Conservation (phyloP, 192 early-diverging fungal genomes). For the Backusella liffmaniae region DNA sequence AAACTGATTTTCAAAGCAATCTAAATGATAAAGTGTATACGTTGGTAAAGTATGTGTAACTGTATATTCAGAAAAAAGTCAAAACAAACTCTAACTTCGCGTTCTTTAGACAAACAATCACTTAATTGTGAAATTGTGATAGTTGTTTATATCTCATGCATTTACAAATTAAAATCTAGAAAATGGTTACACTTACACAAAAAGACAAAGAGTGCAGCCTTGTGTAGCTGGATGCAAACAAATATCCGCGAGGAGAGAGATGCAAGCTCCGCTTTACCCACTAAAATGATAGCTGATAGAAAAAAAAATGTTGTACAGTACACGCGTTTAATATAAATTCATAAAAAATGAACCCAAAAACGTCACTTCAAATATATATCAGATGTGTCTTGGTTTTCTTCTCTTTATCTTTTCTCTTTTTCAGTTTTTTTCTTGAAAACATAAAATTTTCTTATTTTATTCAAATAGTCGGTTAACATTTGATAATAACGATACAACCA, state of each 20-base stretch:
- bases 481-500: background rate
- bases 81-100: background rate
- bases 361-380: background rate
- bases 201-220: background rate
- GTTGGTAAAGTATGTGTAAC: background rate
- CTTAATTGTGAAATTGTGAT: background rate
- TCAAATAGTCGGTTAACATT: background rate
- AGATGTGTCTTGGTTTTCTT: background rate
- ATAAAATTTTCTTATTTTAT: background rate
- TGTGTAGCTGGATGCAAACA: background rate
- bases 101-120: background rate
- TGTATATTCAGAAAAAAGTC: background rate
- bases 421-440: background rate
- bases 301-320: background rate
- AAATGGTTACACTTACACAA: background rate
- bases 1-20: background rate
- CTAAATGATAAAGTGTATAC: background rate
- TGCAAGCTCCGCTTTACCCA: background rate
- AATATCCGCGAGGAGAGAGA: background rate
- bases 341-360: background rate
- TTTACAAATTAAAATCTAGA: background rate
- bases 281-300: background rate
- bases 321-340: background rate
- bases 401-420: background rate
- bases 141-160: background rate